Conservation (phyloP, 2,329 filamentous ascomycete species). For the Aspergillus puulaauensis region DNA sequence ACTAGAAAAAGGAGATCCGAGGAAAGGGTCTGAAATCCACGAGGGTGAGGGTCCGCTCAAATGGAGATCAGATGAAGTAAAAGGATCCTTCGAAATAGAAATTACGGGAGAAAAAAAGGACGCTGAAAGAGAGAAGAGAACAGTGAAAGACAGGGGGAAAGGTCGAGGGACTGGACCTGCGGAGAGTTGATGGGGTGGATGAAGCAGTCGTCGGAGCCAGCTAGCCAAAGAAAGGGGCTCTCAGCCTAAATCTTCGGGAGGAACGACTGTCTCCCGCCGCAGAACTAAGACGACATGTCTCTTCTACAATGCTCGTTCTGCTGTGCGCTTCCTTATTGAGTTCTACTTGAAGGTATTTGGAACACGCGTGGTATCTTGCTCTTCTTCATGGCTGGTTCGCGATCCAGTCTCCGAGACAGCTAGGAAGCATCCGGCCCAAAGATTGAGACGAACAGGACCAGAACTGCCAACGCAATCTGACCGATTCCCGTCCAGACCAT, state of each 20-base stretch:
- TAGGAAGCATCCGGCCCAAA: not conserved
- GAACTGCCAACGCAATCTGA: constrained; percentile 1
- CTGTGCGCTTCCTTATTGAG: not conserved
- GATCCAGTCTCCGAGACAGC: not conserved
- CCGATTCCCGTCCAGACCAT: not conserved
- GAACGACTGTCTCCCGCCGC: not conserved
- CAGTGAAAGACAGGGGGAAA: constrained; percentile 20
- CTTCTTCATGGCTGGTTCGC: not conserved
- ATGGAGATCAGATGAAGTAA: constrained; percentile 17
- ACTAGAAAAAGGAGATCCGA: constrained; percentile 13
- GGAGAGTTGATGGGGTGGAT: constrained; percentile 22
- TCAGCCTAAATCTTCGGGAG: constrained; percentile 11
- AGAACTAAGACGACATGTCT: not conserved
- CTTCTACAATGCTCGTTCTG: not conserved
- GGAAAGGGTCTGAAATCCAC: constrained; percentile 6
- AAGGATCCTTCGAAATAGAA: constrained; percentile 18
- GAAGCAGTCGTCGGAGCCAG: constrained; percentile 22
- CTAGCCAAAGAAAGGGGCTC: constrained; percentile 34
- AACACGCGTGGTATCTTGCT: not conserved
- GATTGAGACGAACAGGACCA: constrained; percentile 1
- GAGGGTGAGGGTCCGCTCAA: constrained; percentile 7
- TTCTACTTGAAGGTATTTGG: not conserved
- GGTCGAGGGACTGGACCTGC: constrained; percentile 22
- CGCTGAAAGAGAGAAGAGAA: constrained; percentile 27
- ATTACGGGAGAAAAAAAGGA: constrained; percentile 19